Conservation (phyloP, 495 filamentous ascomycete species). For the Trichocladium antarcticum region DNA sequence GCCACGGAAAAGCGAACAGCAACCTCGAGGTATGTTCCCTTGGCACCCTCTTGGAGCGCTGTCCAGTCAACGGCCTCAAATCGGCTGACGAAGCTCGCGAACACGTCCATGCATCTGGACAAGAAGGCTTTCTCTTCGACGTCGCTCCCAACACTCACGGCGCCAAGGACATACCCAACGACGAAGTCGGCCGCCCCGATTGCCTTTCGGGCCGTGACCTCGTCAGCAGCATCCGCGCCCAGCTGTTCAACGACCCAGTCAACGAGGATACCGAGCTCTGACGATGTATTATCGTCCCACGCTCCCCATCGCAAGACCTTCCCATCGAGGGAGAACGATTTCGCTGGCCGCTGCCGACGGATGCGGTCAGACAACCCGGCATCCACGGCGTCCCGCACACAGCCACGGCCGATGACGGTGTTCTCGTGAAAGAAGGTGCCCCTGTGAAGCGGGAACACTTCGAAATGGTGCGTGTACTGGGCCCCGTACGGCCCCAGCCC, state of each 20-base stretch:
- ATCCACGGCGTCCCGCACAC: slow-evolving; percentile 45
- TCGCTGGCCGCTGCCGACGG: slow-evolving; percentile 16
- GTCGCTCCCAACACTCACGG: slow-evolving; percentile 25
- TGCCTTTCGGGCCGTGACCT: slow-evolving; percentile 1
- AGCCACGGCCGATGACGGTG: slow-evolving; percentile 66
- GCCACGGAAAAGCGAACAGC: slow-evolving; percentile 11
- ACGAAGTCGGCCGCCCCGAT: slow-evolving; percentile 31
- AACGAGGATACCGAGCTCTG: slow-evolving; percentile 51
- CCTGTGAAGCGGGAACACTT: slow-evolving; percentile 50
- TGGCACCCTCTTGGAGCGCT: not conserved
- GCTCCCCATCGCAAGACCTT: slow-evolving; percentile 49
- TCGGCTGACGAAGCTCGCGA: slow-evolving; percentile 29
- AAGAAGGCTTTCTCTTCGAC: slow-evolving; percentile 31
- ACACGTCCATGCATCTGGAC: slow-evolving; percentile 34
- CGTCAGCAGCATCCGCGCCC: not conserved
- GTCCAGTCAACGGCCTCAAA: slow-evolving; percentile 22
- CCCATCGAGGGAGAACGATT: slow-evolving; percentile 38
- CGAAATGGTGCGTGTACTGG: slow-evolving; percentile 65
- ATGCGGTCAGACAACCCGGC: slow-evolving; percentile 19
- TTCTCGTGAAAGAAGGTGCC: slow-evolving; percentile 67
- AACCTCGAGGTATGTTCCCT: slow-evolving; percentile 12
- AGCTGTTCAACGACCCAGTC: slow-evolving; percentile 44
- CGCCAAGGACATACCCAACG: slow-evolving; percentile 30
- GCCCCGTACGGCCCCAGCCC: slow-evolving; percentile 51
- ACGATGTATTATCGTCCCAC: slow-evolving; percentile 61